Evolutionary conservation across 202 grass and related monocot species (phyloP), one percentile per base, ranked within the genome.

Genomic region (Carex arenaria): DNA sequence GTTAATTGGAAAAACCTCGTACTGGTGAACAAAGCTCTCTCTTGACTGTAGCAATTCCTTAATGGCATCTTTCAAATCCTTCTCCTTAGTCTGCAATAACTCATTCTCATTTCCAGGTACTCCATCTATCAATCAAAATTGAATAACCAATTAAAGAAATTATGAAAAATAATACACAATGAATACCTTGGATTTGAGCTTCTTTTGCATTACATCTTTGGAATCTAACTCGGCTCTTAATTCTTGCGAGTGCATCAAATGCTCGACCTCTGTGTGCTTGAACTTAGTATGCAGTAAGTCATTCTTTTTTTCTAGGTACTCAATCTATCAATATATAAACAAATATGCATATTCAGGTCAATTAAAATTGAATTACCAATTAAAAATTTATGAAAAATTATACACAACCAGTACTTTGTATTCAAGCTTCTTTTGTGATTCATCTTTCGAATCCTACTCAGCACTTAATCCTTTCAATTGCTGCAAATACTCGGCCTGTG

Each of bases 21-120:
- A 34, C 32, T 34, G 32, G 32, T 34, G 32, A 34, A 91, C 87
- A 84, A 94, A 92, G 86, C 81, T 56, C 43, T 97, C 90, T 71
- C 92, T 92, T 69, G 90, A 97, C 64, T 89, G 90, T 78, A 97
- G 84, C 74, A 97, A 76, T 56, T 54, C 74, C 4, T 89, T 34
- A 3, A 34, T 87, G 52, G 59, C 94, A 83, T 92, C 87, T 26
- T 94, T 94, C 34, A 36, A 72, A 83, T 91, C 86, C 28, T 84
- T 91, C 72, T 91, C 87, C 19, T 92, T 97, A 64, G 67, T 85
- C 51, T 85, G 86, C 49, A 94, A 85, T 55, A 87, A 32, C 31
- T 32, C 31, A 32, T 92, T 97, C 82, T 97, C 90, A 26, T 85
- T 91, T 88, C 90, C 40, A 97, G 88, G 60, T 85, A 92, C 22